Base-by-base conservation (phyloP, 2,329 filamentous ascomycete species). In the Colletotrichum plurivorum region DNA sequence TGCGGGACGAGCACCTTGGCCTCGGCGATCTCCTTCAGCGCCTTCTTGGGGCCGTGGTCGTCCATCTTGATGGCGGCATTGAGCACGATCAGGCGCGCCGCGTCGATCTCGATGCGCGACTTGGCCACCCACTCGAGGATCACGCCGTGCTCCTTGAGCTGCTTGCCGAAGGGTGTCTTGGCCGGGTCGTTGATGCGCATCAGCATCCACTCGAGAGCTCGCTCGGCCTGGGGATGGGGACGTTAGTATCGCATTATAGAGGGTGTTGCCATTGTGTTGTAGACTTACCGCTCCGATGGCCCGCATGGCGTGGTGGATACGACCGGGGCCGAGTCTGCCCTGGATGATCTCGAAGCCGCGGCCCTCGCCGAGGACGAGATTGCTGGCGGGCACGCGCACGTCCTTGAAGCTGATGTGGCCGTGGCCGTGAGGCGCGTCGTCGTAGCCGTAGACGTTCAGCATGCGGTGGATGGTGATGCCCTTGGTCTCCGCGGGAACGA, bases 261-360 rank as follows among this genome's bases (percentile, higher is more conserved):
- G 31, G 31, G 10, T 22, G 18, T 49, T 13, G 18, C 20, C 46
- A 9, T 25, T 49, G n/a, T 20, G 2, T 20, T 5, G 18, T 20
- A 49, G 2, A 83, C 86, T 79, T 83, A 90, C 90, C 60, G 94
- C 92, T 61, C 96, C 96, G 78, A 99, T 96, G 70, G 90, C 92
- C 73, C 96, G 91, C 96, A 99, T 99, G 69, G 94, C 94, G 84
- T 99, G 96, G 84, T 99, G 96, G 78, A 99, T 98, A 67, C 96
- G 93, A 41, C 96, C 96, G 1, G 96, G 96, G 1, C 96, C 96
- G 25, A 99, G 91, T 74, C 96, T 94, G 67, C 96, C 96, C 81
- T 99, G 96, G 78, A 99, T 98, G 78, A 99, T 97, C 82, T 99
- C 96, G 80, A 99, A 99, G 20, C 96, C 96, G 71, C 94, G 91